Conservation (phyloP, 257 asterid species). For the Vinca minor region DNA sequence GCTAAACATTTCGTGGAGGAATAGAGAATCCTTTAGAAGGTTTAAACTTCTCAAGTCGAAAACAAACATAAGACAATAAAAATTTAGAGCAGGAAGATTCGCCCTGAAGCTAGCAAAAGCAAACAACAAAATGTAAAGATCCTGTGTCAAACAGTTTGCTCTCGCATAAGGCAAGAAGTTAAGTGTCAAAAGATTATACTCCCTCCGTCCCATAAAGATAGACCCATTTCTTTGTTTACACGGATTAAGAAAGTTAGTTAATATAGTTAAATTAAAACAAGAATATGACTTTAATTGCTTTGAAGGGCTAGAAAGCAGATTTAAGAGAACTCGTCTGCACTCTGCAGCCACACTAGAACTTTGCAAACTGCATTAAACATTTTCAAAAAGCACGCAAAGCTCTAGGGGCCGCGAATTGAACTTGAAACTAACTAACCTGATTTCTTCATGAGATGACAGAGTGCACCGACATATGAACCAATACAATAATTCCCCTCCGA, state of each 20-base stretch:
- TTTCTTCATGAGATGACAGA: slow-evolving; percentile 55
- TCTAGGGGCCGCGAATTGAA: not conserved
- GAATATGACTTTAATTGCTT: not conserved
- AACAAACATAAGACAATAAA: not conserved
- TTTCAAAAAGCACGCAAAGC: not conserved
- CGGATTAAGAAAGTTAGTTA: no score
- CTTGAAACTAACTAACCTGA: slow-evolving; percentile 36
- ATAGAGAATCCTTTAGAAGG: not conserved
- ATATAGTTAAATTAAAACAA: no score
- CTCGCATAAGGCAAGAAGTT: not conserved
- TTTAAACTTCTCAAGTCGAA: not conserved
- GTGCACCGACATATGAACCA: slow-evolving; percentile 56
- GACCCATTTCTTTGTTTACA: no score
- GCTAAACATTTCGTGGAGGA: not conserved
- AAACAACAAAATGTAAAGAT: not conserved
- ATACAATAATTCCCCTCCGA: slow-evolving; percentile 32
- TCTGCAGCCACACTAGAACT: no score
- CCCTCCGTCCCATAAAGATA: no score
- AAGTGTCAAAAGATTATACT: no score
- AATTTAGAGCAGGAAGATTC: not conserved
- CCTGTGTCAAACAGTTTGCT: not conserved
- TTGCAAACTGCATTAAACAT: not conserved
- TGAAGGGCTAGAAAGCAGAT: not conserved
- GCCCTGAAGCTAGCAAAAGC: not conserved
- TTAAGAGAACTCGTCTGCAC: not conserved